A percentile compares a stretch with the other conserved stretches of the same genome.
Evolutionary conservation across 768 basidiomycete species (phyloP).

Genomic region (Suillus tomentosus): DNA sequence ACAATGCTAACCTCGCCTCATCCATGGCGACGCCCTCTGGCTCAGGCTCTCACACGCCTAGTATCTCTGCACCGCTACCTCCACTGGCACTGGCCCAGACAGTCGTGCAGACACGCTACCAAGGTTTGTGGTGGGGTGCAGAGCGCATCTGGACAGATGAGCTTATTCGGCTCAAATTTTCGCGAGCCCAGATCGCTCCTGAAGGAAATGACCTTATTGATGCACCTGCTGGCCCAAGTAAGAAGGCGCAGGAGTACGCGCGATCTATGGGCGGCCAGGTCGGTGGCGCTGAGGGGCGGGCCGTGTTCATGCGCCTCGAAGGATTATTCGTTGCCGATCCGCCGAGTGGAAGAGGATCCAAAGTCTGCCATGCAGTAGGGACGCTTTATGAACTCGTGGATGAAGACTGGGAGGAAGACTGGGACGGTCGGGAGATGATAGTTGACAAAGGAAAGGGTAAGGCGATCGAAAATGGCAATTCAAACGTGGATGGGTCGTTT

Average conservation of each 20-base stretch:
- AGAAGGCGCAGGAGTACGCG: slow-evolving; percentile 31
- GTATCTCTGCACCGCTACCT: slow-evolving; percentile 20
- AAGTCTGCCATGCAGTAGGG: slow-evolving; percentile 70
- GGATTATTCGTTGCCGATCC: slow-evolving; percentile 66
- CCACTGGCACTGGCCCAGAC: slow-evolving; percentile 29
- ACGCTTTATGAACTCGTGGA: slow-evolving; percentile 81
- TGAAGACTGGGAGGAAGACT: slow-evolving; percentile 61
- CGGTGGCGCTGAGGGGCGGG: slow-evolving; percentile 59
- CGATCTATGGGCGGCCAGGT: slow-evolving; percentile 21
- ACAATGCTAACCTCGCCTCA: slow-evolving; percentile 39
- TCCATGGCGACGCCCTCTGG: background rate
- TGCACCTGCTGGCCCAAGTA: slow-evolving; percentile 60
- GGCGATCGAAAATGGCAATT: slow-evolving; percentile 24
- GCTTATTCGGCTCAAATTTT: slow-evolving; percentile 74
- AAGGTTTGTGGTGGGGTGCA: slow-evolving; percentile 88
- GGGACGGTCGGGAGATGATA: background rate
- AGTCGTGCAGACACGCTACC: slow-evolving; percentile 59
- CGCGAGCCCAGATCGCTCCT: slow-evolving; percentile 67
- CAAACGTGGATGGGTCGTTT: slow-evolving; percentile 11
- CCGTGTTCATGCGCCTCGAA: slow-evolving; percentile 73
- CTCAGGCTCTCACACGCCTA: slow-evolving; percentile 15
- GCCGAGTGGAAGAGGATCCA: slow-evolving; percentile 41
- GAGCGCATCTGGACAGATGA: slow-evolving; percentile 90
- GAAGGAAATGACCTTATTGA: slow-evolving; percentile 59
- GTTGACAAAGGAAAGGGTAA: slow-evolving; percentile 34